Evolutionary conservation across 352 stramenopile species (phyloP), one percentile per base, ranked within the genome.

Genomic region (Hyaloperonospora brassicae): DNA sequence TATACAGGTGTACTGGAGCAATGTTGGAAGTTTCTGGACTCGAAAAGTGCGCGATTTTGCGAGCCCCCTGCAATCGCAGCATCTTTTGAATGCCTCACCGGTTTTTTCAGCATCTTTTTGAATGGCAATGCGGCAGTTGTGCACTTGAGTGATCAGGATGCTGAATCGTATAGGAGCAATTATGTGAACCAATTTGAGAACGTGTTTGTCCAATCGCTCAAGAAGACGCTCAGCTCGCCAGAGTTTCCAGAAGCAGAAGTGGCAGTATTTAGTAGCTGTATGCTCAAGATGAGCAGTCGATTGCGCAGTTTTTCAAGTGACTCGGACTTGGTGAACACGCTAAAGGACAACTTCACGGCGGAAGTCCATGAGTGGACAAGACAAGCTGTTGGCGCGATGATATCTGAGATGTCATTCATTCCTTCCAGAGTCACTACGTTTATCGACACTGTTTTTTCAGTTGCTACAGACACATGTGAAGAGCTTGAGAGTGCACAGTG

Each of bases 111-210:
- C 36, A 81, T 85, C 21, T 90, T 91, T 30, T 53, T 89, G 39
- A 72, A 66, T 25, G 50, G 69, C 8, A 57, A 66, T 10, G 50
- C 30, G 21, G 84, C 70, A 46, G 46, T 46, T 1, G 50, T 49
- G 11, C 81, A 69, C 45, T 52, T 83, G 6, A 52, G 46, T 24
- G 45, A 57, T 21, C 52, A 76, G 2, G 24, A 65, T 57, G 36
- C 50, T 2, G 60, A 67, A 39, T 2, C 36, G 9, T 49, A 70
- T 17, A 39, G 57, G 11, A 14, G 41, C 7, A 67, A 73, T 41
- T 90, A 89, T 51, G 75, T 81, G 0, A 64, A 59, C 4, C 73
- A 87, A 45, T 93, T 87, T 45, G 74, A 90, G 41, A 88, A 85
- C 45, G 44, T 71, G 11, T 62, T 81, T 31, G 68, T 70, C 36